Evolutionary conservation across 2,329 filamentous ascomycete species (phyloP), one percentile per base, ranked within the genome.

Genomic region (Aspergillus fructus): DNA sequence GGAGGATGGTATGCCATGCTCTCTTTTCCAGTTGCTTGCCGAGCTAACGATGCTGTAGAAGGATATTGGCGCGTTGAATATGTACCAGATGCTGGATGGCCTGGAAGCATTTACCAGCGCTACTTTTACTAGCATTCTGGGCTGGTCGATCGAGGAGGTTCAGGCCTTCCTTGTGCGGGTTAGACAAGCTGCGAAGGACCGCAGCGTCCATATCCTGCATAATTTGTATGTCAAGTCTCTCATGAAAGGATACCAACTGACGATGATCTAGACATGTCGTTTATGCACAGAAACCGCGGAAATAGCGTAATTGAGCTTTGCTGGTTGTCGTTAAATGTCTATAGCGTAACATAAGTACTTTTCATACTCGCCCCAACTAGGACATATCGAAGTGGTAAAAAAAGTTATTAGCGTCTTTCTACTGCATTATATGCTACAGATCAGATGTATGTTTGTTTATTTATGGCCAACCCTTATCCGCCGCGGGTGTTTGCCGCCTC

Each of bases 191-290:
- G 45, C 49, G 17, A 53, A 53, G 42, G n/a, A 30, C 11, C 37
- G 46, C 3, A 40, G 37, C 3, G 55, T 58, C 4, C 49, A 53
- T 49, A 49, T 58, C 49, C 49, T 58, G 55, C 49, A 49, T 49
- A 42, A 58, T 5, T 53, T 58, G 49, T 53, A 27, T 17, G 50
- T 57, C 11, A 24, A 3, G 5, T 24, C 1, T 39, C 27, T 21
- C 41, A 1, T 41, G 30, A 49, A 33, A 15, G 3, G 17, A 17
- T n/a, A 19, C 2, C 4, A 17, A 8, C 40, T 42, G n/a, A 24
- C 9, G 15, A 6, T 55, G 9, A 11, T 24, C 2, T 27, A 56
- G 53, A 30, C 47, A 56, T 17, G 47, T 56, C 2, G 48, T 56
- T 4, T 56, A 56, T 51, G 47, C 47, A 3, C 53, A 50, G 37